Base-by-base conservation (phyloP, 1,139 yeast species). In the Kodamaea arcana region DNA sequence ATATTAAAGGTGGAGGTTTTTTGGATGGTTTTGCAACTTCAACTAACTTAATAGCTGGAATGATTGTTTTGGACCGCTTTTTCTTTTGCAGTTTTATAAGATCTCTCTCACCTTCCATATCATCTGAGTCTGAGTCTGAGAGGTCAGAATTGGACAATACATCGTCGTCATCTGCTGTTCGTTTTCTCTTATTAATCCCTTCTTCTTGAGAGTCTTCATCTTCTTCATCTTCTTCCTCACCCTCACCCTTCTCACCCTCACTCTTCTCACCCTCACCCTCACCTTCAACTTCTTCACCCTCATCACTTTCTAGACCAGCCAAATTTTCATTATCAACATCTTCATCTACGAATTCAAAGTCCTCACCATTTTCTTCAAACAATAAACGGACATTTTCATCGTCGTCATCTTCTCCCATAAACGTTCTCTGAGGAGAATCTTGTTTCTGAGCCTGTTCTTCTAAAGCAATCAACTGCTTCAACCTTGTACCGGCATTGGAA, bases 401-500 rank as follows among this genome's bases (percentile, higher is more conserved):
- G 32, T 84, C 88, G 30, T 78, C 83, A 21, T 34, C 36, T 17
- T 38, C 41, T 5, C 39, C 41, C 7, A 38, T 31, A 25, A 17
- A 38, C 3, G 32, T 28, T 8, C 30, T 30, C 9, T 28, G 32
- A 7, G 28, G 28, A 15, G 34, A 14, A 7, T 20, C 23, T 18
- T 35, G 41, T 15, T 27, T 24, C 27, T 35, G 39, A 27, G 24
- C 56, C 39, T 58, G 66, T 43, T 69, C 78, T 50, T 88, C 96
- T 27, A 84, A 72, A 41, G 80, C 83, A 16, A 92, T 65, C 46
- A 92, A 69, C 41, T 80, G 80, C 51, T 78, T 77, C 51, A 92
- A 66, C 39, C 94, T 69, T 34, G 87, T 83, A 9, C 99, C 99
- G 1, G 98, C 98, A 60, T 92, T 92, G 32, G 87, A 61, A 35